These are phyloP conservation scores for Coriaria nepalensis DNA, from an alignment of 306 rosid genomes.

Conservation along the genomic window DNA sequence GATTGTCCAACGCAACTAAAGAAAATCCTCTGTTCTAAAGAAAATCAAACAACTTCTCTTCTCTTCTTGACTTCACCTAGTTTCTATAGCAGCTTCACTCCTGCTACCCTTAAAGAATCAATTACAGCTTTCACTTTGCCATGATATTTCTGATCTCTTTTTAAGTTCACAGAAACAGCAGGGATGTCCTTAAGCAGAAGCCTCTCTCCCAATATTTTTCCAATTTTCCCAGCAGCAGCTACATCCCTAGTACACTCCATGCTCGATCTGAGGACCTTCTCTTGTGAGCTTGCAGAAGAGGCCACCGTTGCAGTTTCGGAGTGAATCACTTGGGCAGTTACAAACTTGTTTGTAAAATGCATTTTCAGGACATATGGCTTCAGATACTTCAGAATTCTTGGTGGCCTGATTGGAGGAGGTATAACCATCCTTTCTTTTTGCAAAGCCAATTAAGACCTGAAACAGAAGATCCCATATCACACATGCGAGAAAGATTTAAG, in stretches of 20 bases:
- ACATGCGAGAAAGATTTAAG: too few species aligned
- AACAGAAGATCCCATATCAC: too few species aligned
- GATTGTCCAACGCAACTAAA: too few species aligned
- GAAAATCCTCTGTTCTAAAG: too few species aligned
- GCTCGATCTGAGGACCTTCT: conserved; percentile 47
- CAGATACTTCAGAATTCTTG: conserved; percentile 40
- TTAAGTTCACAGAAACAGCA: conserved; percentile 62
- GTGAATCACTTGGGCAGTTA: conserved; percentile 70
- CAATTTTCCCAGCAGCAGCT: conserved; percentile 87
- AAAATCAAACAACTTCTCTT: not conserved
- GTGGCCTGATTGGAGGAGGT: conserved; percentile 60
- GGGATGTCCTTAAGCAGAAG: conserved; percentile 59
- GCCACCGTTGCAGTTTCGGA: conserved; percentile 77
- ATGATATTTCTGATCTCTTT: conserved; percentile 87
- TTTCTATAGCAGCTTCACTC: conserved; percentile 55
- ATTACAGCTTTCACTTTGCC: conserved; percentile 81
- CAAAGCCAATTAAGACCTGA: too few species aligned
- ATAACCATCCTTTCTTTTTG: too few species aligned
- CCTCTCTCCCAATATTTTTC: conserved; percentile 71
- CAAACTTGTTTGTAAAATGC: conserved; percentile 78
- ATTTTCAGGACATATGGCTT: conserved; percentile 83
- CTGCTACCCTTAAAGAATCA: conserved; percentile 62
- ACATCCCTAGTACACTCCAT: conserved; percentile 58
- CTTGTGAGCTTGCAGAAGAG: conserved; percentile 69
- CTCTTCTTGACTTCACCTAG: too few species aligned